A percentile compares a stretch with the other conserved stretches of the same genome.
These are phyloP conservation scores for Neoboletus magnificus DNA, from an alignment of 768 basidiomycete species.

Conservation along the genomic window DNA sequence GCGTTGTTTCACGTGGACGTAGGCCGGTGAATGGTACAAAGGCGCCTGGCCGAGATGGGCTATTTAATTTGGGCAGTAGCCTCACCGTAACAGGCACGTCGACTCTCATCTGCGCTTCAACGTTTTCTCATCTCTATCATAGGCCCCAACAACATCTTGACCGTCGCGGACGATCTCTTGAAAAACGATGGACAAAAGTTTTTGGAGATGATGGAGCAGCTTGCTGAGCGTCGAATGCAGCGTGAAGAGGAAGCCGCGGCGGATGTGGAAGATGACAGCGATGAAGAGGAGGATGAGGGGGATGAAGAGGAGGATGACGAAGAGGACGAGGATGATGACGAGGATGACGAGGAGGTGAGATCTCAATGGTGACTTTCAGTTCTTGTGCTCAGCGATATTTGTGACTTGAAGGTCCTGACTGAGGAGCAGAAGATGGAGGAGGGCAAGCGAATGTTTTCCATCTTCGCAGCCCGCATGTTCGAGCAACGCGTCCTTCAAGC, in stretches of 20 bases:
- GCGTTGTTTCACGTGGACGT: slow-evolving; percentile 34
- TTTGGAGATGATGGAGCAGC: slow-evolving; percentile 99
- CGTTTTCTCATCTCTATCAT: slow-evolving; percentile 21
- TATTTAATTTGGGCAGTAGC: slow-evolving; percentile 77
- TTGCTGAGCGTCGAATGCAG: slow-evolving; percentile 91
- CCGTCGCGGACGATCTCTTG: slow-evolving; percentile 96
- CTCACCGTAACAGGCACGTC: slow-evolving; percentile 77
- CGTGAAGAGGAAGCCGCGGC: slow-evolving; percentile 73
- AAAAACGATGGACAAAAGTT: slow-evolving; percentile 99
- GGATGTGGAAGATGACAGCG: slow-evolving; percentile 60
- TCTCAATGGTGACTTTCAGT: slow-evolving; percentile 4
- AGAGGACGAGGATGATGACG: slow-evolving; percentile 55
- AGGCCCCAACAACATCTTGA: slow-evolving; percentile 93
- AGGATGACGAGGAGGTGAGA: slow-evolving; percentile 46
- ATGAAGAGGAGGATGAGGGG: slow-evolving; percentile 57
- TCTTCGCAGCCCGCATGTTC: slow-evolving; percentile 99
- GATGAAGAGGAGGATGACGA: slow-evolving; percentile 64
- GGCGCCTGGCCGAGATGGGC: slow-evolving; percentile 54
- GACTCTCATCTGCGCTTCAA: slow-evolving; percentile 2
- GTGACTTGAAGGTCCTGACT: slow-evolving; percentile 60
- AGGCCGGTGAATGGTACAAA: slow-evolving; percentile 44
- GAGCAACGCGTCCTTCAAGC: slow-evolving; percentile 97
- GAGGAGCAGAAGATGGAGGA: slow-evolving; percentile 99
- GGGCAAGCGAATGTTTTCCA: slow-evolving; percentile 98
- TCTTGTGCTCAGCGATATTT: slow-evolving; percentile 9